Base-by-base conservation (phyloP, 371 early-diverging fungal species). In the Gilbertella persicaria region DNA sequence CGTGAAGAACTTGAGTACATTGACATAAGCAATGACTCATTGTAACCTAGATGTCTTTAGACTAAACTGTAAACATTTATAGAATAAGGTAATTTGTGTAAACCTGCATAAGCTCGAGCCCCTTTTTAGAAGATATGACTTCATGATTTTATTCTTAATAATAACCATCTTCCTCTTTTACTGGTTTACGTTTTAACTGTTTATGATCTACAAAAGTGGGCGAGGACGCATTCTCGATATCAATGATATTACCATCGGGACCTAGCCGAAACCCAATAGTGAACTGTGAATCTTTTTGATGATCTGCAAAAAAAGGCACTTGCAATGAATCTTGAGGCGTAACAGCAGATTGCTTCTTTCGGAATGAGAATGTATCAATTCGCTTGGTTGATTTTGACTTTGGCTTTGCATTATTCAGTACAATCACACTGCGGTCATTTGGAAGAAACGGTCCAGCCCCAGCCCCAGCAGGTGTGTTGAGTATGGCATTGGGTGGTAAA, bases 341-440 rank as follows among this genome's bases (percentile, higher is more conserved):
- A 19, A 50, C 29, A 4, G 60, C 48, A 29, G 38, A 35, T 25
- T 37, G 43, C 7, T 37, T 60, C 12, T 42, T 39, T 45, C 47
- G 23, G 29, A 60, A 54, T 2, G 62, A 57, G 23, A 59, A 59
- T 12, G 40, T 52, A 25, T 56, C 56, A 17, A 43, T 42, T 28
- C 43, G 56, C 19, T 53, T 58, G 1, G 17, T 43, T 1, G 59
- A 36, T 26, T 56, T 61, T 17, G 62, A 52, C 23, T 39, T 19
- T 20, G 64, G 64, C 16, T 54, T 53, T n/a, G 43, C 42, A 16
- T 64, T 64, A 25, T 59, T 59, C 4, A 64, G 50, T 4, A 59
- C 48, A 35, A 64, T 64, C 4, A 59, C 52, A 13, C 30, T 43
- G 7, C 51, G 46, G 23, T 58, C 55, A 8, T 41, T 38, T 0